Percentiles rank a stretch among this genome's conserved stretches.
These are phyloP conservation scores for Alternaria sp. DNA, from an alignment of 2,329 filamentous ascomycete species.

Conservation along the genomic window DNA sequence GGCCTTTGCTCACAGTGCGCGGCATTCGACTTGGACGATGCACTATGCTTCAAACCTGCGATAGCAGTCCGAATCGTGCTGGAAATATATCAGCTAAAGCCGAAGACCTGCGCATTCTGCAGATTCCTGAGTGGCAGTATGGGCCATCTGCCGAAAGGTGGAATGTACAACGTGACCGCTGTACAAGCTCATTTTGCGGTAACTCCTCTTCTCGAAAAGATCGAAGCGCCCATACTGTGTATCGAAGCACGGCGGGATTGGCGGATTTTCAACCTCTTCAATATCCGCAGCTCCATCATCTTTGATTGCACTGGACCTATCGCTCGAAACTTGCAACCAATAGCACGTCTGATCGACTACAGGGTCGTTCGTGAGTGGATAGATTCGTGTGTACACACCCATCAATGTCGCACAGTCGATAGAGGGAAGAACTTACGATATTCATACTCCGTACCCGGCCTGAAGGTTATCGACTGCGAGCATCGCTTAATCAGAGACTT, in stretches of 20 bases:
- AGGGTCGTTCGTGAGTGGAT: background rate
- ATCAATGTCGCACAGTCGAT: background rate
- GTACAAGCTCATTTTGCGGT: background rate
- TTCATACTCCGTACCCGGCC: no score
- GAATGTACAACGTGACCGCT: background rate
- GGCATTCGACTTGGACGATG: background rate
- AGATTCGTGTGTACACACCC: background rate
- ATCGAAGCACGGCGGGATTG: background rate
- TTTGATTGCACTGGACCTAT: background rate
- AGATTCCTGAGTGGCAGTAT: background rate
- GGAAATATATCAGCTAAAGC: background rate
- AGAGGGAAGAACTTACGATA: no score
- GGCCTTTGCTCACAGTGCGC: background rate
- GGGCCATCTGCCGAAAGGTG: background rate
- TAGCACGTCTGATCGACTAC: background rate
- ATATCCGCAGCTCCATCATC: background rate
- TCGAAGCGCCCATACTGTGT: constrained; percentile 1
- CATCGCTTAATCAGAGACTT: background rate
- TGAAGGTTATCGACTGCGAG: background rate
- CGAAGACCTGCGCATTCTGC: background rate
- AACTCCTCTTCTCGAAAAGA: background rate
- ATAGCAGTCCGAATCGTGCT: background rate
- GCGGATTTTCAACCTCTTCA: background rate
- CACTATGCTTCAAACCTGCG: background rate
- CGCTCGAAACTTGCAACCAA: background rate